A percentile compares a stretch with the other conserved stretches of the same genome.
phyloP scores from a whole-genome alignment of 306 rosid species.

The Carpinus viminea region DNA sequence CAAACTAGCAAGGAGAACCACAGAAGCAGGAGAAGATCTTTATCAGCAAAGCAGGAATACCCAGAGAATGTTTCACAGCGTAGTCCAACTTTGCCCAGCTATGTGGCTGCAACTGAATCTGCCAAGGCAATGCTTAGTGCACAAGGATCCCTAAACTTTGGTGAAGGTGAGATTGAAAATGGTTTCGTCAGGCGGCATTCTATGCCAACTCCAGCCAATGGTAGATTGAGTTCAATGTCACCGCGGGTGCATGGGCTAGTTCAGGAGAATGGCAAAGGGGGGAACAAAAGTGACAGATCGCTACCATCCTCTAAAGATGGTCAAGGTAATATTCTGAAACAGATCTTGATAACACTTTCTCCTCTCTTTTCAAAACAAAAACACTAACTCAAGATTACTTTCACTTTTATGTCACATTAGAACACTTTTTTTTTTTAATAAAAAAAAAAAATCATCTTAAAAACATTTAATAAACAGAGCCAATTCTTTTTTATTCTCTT shows the following conservation, averaged over 20 bases:
- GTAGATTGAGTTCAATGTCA: conserved; percentile 46
- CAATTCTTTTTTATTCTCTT: neutral
- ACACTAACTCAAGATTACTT: too few relatives aligned
- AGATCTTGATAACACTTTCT: neutral
- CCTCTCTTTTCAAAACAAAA: too few relatives aligned
- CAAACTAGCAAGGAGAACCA: conserved; percentile 14
- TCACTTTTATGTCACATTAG: too few relatives aligned
- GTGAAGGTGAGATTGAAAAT: conserved; percentile 38
- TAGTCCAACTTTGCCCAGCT: conserved; percentile 53
- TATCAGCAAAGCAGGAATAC: conserved; percentile 46
- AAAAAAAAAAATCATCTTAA: too few relatives aligned
- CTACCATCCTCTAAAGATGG: conserved; percentile 49
- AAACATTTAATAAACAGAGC: too few relatives aligned
- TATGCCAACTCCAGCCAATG: conserved; percentile 38
- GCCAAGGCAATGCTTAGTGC: conserved; percentile 62
- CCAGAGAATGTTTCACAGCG: conserved; percentile 40
- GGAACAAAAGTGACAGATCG: conserved; percentile 36
- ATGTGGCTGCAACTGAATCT: conserved; percentile 68
- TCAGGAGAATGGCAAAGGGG: conserved; percentile 40
- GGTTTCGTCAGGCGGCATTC: conserved; percentile 52
- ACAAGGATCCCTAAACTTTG: conserved; percentile 44
- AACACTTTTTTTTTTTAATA: too few relatives aligned
- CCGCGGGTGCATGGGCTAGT: conserved; percentile 38
- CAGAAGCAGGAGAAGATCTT: conserved; percentile 47
- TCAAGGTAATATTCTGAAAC: conserved; percentile 36